Evolutionary conservation across 2,329 filamentous ascomycete genomes (phyloP).

Genomic region (Neofusicoccum kwambonambiense): DNA sequence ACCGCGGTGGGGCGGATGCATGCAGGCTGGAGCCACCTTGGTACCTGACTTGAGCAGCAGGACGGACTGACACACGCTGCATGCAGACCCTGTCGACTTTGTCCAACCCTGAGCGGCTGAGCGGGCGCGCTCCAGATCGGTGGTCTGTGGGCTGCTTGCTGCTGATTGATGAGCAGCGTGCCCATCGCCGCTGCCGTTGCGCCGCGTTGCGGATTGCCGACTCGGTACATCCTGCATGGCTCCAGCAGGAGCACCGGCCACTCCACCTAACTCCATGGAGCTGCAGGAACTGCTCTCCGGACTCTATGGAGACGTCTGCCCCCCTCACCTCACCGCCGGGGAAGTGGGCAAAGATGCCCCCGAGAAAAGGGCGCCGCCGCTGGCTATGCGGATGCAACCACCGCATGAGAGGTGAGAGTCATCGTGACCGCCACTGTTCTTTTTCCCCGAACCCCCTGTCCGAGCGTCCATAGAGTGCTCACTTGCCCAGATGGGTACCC

Average conservation of each 20-base stretch:
- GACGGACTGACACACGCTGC: slow-evolving; percentile 3
- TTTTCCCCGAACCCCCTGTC: background rate
- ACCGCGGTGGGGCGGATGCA: background rate
- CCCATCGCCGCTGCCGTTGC: background rate
- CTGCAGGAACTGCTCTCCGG: background rate
- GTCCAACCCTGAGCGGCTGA: slow-evolving; percentile 8
- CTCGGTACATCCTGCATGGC: background rate
- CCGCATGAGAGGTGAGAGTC: background rate
- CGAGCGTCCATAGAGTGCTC: background rate
- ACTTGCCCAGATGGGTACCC: background rate
- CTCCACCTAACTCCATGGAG: background rate
- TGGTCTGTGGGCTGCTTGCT: slow-evolving; percentile 3
- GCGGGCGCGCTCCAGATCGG: slow-evolving; percentile 1
- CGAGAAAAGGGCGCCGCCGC: background rate
- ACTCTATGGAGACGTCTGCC: background rate
- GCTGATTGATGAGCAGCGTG: background rate
- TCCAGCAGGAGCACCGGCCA: background rate
- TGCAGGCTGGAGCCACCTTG: background rate
- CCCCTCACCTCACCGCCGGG: slow-evolving; percentile 7
- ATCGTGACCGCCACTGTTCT: background rate
- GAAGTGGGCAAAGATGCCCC: background rate
- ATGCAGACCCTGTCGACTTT: background rate
- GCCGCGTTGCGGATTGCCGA: background rate
- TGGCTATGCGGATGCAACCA: background rate
- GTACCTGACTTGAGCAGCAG: slow-evolving; percentile 2